Conservation (phyloP, 1,284 basidiomycete genomes). For the Pseudozyma hubeiensis region DNA sequence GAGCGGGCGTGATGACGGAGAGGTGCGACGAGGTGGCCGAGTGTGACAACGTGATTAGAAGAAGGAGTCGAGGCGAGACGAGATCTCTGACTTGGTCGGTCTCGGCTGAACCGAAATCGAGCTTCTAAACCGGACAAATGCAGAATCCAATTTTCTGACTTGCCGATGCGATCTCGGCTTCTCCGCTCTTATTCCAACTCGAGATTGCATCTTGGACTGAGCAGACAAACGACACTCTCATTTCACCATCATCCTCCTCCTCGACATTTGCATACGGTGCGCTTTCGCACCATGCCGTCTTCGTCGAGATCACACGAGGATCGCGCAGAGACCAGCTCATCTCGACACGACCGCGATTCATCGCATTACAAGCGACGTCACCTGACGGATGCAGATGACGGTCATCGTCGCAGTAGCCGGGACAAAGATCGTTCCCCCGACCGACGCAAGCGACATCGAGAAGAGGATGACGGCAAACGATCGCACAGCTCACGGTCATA, state of each 20-base stretch:
- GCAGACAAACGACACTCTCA: background rate
- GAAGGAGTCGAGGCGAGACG: background rate
- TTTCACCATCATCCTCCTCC: conserved; percentile 4
- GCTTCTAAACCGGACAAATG: background rate
- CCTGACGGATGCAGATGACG: conserved; percentile 21
- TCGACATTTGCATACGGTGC: background rate
- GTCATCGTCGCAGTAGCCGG: conserved; percentile 7
- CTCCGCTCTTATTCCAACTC: conserved; percentile 11
- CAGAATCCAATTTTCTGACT: background rate
- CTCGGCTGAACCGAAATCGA: background rate
- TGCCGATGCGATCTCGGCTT: conserved; percentile 13
- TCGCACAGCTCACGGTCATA: conserved; percentile 22
- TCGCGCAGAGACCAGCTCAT: conserved; percentile 20
- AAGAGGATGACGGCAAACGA: conserved; percentile 19
- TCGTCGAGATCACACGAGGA: conserved; percentile 24
- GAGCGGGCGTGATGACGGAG: background rate
- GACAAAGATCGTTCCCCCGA: conserved; percentile 22
- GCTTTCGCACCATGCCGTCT: conserved; percentile 18
- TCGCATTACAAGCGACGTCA: conserved; percentile 30
- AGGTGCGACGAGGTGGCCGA: background rate
- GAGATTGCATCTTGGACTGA: background rate
- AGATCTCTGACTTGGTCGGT: background rate
- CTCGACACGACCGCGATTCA: conserved; percentile 14
- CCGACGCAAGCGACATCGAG: conserved; percentile 30
- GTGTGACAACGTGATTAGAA: background rate